phyloP scores from a whole-genome alignment of 2,329 filamentous ascomycete species.

The Cercospora zeae-maydis region DNA sequence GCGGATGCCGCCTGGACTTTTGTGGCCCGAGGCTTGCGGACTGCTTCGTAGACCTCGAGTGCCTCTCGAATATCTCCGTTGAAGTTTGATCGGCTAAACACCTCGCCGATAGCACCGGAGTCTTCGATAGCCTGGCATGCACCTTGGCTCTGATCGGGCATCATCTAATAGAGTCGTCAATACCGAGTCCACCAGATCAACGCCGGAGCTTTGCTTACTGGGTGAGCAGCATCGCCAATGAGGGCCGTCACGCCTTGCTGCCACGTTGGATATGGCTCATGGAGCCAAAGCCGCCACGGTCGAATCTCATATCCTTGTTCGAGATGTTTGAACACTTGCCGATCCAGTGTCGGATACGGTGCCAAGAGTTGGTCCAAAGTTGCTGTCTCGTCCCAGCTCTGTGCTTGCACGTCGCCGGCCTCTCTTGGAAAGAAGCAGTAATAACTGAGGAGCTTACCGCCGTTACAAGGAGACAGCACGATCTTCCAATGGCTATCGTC shows the following conservation, averaged over 20 bases:
- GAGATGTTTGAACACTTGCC: neutral
- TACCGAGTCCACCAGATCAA: neutral
- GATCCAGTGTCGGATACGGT: neutral
- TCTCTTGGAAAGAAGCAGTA: neutral
- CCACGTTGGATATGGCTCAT: neutral
- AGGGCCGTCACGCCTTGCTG: neutral
- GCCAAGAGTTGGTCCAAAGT: neutral
- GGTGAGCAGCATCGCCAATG: slow-evolving; percentile 11
- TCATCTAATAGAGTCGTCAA: slow-evolving; percentile 43
- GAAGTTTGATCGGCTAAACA: slow-evolving; percentile 50
- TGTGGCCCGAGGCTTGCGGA: slow-evolving; percentile 3
- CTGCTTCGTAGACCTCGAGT: neutral
- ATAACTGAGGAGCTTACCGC: neutral
- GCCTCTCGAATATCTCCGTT: neutral
- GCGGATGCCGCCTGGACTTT: neutral
- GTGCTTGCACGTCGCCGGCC: neutral
- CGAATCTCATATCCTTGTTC: neutral
- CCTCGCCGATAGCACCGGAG: slow-evolving; percentile 56
- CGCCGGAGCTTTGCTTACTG: neutral
- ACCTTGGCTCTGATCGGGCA: slow-evolving; percentile 64
- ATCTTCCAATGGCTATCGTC: slow-evolving; percentile 4
- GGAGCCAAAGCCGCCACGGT: neutral
- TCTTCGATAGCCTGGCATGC: slow-evolving; percentile 65
- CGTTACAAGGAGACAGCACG: slow-evolving; percentile 1
- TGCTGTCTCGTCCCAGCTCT: neutral